Base-by-base conservation (phyloP, 345 rosid genomes). In the Populus euphratica region DNA sequence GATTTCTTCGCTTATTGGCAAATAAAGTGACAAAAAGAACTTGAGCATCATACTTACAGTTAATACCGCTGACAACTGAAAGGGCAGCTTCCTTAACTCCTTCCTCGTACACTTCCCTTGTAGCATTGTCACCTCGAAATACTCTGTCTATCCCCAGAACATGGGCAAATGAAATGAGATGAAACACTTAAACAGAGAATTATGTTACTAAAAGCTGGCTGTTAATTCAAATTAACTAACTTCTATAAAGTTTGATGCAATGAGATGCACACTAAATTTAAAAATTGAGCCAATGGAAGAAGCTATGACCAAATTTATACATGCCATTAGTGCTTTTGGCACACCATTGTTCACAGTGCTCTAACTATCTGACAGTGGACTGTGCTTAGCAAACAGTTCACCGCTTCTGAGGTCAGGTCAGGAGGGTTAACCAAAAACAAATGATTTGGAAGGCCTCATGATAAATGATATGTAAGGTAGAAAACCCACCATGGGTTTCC, bases 31-130 rank as follows among this genome's bases (percentile, higher is more conserved):
- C 8, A 71, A 39, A 68, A 39, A 47, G 80, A 12, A 6, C 20
- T 62, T 47, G 20, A 69, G 69, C 44, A 13, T 38, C 62, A 78
- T 74, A 85, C 97, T 89, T 86, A 96, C 97, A 90, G 80, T 96
- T 93, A 61, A 93, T 90, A 44, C 99, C 99, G 79, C 61, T 87
- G 81, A 96, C 93, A 80, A 92, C 98, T 39, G 94, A 92, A 78
- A 96, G 93, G 70, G 94, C 98, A 81, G 93, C 86, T 90, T 88
- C 96, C 86, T 85, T 91, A 27, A 91, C 87, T 74, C 94, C 99
- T 73, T 88, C 94, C 74, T 89, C 96, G 12, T 96, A 92, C 68
- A 96, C 90, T 77, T 89, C 87, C 85, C 88, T 91, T 29, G 99
- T 96, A 62, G 88, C 74, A 82, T 89, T 83, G 35, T 96, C 98